A percentile compares a stretch with the other conserved stretches of the same genome.
phyloP scores from a whole-genome alignment of 2,329 filamentous ascomycete species.

The Ophiostoma sp. region DNA sequence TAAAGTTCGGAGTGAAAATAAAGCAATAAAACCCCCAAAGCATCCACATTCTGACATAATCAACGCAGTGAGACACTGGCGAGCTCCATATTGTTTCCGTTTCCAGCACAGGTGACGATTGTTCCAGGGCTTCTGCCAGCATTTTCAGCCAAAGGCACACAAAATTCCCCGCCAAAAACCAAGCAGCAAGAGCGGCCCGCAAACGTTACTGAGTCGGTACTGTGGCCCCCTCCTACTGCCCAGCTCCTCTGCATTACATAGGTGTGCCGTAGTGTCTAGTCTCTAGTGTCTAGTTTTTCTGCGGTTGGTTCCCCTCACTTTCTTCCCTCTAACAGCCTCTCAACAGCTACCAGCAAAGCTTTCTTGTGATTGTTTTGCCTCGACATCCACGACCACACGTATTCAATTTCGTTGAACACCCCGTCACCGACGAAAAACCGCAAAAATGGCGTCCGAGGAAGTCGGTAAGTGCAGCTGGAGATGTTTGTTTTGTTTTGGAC shows the following conservation, averaged over 20 bases:
- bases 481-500: not conserved
- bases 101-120: conserved; percentile 10
- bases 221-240: conserved; percentile 16
- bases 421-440: conserved; percentile 32
- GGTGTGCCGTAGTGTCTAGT: not conserved
- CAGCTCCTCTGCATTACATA: not conserved
- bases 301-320: conserved; percentile 16
- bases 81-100: not conserved
- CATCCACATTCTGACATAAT: not conserved
- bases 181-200: conserved; percentile 16
- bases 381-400: not conserved
- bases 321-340: conserved; percentile 14
- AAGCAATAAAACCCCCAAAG: not conserved
- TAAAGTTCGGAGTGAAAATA: not conserved
- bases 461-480: conserved; percentile 36
- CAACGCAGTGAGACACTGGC: not conserved
- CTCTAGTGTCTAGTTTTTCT: conserved; percentile 13
- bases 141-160: conserved; percentile 7
- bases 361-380: conserved; percentile 13
- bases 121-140: conserved; percentile 19
- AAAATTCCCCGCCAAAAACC: conserved; percentile 22
- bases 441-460: conserved; percentile 38
- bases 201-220: not conserved
- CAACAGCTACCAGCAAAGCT: conserved; percentile 21
- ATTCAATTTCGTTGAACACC: not conserved